phyloP scores from a whole-genome alignment of 2,329 filamentous ascomycete genomes.

The Beauveria sp. region DNA sequence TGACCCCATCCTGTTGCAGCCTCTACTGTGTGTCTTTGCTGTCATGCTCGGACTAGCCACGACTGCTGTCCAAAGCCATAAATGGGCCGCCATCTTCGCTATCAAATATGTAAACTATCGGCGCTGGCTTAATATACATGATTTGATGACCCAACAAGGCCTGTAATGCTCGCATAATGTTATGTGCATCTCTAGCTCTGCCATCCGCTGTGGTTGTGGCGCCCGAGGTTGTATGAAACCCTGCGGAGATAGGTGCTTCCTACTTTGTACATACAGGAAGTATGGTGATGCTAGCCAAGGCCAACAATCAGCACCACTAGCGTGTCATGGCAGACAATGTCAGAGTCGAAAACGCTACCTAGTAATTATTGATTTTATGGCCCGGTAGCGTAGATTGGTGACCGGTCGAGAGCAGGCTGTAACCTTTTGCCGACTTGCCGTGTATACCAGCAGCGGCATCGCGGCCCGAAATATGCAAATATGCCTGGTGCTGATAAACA shows the following conservation, averaged over 20 bases:
- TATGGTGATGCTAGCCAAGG: background rate
- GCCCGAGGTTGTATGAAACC: background rate
- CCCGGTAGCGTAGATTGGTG: background rate
- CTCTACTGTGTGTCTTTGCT: background rate
- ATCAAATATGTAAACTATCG: background rate
- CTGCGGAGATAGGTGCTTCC: background rate
- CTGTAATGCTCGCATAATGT: background rate
- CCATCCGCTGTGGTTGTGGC: background rate
- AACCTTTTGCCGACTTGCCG: background rate
- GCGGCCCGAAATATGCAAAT: background rate
- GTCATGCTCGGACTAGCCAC: background rate
- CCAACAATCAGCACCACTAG: background rate
- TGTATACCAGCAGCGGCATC: background rate
- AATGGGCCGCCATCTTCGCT: background rate
- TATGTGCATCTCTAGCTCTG: background rate
- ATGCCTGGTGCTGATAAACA: background rate
- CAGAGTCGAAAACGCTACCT: background rate
- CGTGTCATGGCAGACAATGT: background rate
- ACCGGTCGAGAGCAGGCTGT: background rate
- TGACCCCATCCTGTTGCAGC: background rate
- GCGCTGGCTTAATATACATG: no score
- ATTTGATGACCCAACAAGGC: background rate
- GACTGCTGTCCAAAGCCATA: background rate
- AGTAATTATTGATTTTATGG: background rate
- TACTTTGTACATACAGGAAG: background rate